Conservation (phyloP, 2,329 filamentous ascomycete genomes). For the Triangularia verruculosa region DNA sequence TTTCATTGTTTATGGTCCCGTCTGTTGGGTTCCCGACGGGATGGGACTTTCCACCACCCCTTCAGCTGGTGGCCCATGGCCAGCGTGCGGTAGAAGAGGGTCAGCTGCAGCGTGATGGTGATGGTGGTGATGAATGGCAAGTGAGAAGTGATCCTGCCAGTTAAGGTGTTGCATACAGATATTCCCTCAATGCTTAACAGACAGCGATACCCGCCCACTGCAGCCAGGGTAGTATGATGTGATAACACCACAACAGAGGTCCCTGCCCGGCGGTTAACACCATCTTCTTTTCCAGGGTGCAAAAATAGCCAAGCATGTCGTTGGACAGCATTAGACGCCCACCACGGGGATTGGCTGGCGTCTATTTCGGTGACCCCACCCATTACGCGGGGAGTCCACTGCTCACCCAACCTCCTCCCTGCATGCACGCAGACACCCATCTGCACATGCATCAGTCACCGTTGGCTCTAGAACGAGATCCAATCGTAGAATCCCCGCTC, state of each 20-base stretch:
- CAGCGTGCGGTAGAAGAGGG: not conserved
- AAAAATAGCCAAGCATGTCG: not conserved
- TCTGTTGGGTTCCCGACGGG: not conserved
- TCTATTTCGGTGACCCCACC: not conserved
- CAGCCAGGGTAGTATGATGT: not conserved
- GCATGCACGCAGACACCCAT: not conserved
- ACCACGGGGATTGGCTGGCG: not conserved
- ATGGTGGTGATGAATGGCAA: not conserved
- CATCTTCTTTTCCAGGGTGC: not conserved
- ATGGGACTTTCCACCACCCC: not conserved
- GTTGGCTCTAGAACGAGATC: not conserved
- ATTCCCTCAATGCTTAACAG: not conserved
- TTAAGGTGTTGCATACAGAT: not conserved
- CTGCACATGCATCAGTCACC: not conserved
- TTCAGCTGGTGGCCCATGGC: not conserved
- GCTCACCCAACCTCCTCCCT: not conserved
- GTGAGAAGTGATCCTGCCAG: not conserved
- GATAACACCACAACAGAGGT: not conserved
- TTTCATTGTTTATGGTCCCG: not conserved
- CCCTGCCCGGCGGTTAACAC: not conserved
- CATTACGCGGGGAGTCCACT: not conserved
- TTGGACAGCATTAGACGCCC: not conserved
- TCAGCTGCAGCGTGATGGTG: not conserved
- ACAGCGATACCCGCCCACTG: not conserved
- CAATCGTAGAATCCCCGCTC: not conserved